phyloP scores from a whole-genome alignment of 768 basidiomycete genomes.

The Serpula lacrymans region DNA sequence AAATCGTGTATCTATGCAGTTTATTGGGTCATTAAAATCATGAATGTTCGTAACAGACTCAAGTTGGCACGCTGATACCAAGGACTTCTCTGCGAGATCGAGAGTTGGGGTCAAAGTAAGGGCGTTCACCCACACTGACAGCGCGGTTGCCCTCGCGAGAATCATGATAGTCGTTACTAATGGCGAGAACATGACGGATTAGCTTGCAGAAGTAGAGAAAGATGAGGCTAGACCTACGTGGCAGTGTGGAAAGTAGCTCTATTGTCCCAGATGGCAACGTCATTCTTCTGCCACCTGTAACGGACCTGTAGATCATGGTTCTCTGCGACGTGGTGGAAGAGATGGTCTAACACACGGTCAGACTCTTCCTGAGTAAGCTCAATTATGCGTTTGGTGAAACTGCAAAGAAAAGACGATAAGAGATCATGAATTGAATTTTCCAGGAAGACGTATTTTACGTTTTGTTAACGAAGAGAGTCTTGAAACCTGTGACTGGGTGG shows the following conservation, averaged over 20 bases:
- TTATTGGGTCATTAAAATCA: too few relatives aligned
- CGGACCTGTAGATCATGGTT: constrained; percentile 59
- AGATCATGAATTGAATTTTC: too few relatives aligned
- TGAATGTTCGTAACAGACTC: not conserved
- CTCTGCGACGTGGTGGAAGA: constrained; percentile 48
- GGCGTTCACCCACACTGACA: constrained; percentile 51
- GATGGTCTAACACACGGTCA: constrained; percentile 43
- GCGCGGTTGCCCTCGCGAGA: constrained; percentile 47
- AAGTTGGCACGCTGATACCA: constrained; percentile 4
- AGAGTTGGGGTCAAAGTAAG: constrained; percentile 43
- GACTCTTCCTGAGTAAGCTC: constrained; percentile 54
- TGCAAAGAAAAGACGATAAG: constrained; percentile 12
- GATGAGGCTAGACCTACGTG: constrained; percentile 12
- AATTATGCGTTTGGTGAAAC: constrained; percentile 54
- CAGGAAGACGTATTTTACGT: constrained; percentile 28
- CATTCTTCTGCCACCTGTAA: constrained; percentile 49
- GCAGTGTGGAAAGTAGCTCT: constrained; percentile 45
- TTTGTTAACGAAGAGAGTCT: constrained; percentile 53
- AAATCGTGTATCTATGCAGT: too few relatives aligned
- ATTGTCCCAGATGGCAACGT: constrained; percentile 64
- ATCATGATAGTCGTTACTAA: constrained; percentile 29
- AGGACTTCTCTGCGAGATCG: constrained; percentile 35
- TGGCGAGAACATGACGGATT: not conserved
- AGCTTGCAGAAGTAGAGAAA: not conserved
- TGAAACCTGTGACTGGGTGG: constrained; percentile 60